phyloP scores from a whole-genome alignment of 768 basidiomycete species.

The Lactarius tabidus region DNA sequence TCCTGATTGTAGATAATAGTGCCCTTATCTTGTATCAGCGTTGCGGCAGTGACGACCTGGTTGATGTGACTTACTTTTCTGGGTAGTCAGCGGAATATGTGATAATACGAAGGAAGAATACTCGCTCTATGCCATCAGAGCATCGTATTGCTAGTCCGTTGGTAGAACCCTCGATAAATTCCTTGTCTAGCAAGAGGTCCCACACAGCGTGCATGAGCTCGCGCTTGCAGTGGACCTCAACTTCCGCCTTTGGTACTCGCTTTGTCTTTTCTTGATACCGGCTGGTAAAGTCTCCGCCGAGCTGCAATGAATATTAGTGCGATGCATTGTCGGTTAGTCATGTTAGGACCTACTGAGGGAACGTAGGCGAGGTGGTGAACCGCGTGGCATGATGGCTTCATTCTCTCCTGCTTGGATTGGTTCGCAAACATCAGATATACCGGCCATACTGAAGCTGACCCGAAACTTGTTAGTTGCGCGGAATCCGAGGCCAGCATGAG shows the following conservation, averaged over 20 bases:
- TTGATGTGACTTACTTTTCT: constrained; percentile 26
- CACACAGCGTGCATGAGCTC: constrained; percentile 30
- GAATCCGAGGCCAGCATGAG: neutral
- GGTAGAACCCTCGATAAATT: constrained; percentile 28
- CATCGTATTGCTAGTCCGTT: constrained; percentile 5
- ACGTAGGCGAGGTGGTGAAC: neutral
- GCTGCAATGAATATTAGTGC: neutral
- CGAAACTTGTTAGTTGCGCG: neutral
- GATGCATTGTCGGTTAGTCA: neutral
- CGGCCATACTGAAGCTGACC: neutral
- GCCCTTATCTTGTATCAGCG: neutral
- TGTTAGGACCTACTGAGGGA: neutral
- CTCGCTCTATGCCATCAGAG: constrained; percentile 25
- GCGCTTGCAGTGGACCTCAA: constrained; percentile 25
- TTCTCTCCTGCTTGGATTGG: neutral
- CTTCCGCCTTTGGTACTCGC: neutral
- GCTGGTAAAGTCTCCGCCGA: neutral
- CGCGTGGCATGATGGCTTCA: neutral
- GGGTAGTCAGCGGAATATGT: constrained; percentile 29
- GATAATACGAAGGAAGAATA: constrained; percentile 28
- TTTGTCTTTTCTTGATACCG: neutral
- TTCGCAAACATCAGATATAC: neutral
- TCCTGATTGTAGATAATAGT: constrained; percentile 23
- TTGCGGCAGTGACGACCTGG: too few relatives aligned
- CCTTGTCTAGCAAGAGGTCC: constrained; percentile 23